These are phyloP conservation scores for Suhomyces yuchorum DNA, from an alignment of 1,139 yeast genomes.

Conservation along the genomic window DNA sequence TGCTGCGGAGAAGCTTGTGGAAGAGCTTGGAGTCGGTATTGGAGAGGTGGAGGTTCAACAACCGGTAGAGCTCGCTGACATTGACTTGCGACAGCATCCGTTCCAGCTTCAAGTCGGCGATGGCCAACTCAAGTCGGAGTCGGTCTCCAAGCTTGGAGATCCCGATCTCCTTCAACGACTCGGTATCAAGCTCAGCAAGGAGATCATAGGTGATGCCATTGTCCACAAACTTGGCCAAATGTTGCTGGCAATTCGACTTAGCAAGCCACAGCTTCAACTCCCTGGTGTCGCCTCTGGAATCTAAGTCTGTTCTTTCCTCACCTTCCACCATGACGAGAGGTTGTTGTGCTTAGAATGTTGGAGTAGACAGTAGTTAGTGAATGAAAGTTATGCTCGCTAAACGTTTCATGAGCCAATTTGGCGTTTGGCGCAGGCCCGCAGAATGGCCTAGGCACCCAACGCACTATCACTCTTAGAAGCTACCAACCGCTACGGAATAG, in stretches of 20 bases:
- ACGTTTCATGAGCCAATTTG: conserved; percentile 7
- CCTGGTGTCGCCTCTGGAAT: conserved; percentile 8
- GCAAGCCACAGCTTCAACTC: conserved; percentile 43
- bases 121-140: conserved; percentile 60
- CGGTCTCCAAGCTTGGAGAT: conserved; percentile 82
- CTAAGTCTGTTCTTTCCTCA: conserved; percentile 6
- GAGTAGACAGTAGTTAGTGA: not conserved
- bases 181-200: conserved; percentile 63
- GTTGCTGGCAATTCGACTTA: conserved; percentile 40
- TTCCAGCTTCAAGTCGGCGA: conserved; percentile 44
- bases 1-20: conserved; percentile 7
- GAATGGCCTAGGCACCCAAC: not conserved
- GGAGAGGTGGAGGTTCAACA: conserved; percentile 26
- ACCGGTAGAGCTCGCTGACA: conserved; percentile 31
- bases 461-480: not conserved
- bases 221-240: conserved; percentile 38
- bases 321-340: conserved; percentile 4
- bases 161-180: conserved; percentile 74
- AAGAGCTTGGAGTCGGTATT: conserved; percentile 8
- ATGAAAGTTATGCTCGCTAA: not conserved
- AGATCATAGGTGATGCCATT: conserved; percentile 63
- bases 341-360: not conserved
- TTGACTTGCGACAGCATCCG: conserved; percentile 36
- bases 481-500: not conserved
- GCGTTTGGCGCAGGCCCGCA: conserved; percentile 1